These are phyloP conservation scores for Biscogniauxia marginata DNA, from an alignment of 2,329 filamentous ascomycete genomes.

Conservation along the genomic window DNA sequence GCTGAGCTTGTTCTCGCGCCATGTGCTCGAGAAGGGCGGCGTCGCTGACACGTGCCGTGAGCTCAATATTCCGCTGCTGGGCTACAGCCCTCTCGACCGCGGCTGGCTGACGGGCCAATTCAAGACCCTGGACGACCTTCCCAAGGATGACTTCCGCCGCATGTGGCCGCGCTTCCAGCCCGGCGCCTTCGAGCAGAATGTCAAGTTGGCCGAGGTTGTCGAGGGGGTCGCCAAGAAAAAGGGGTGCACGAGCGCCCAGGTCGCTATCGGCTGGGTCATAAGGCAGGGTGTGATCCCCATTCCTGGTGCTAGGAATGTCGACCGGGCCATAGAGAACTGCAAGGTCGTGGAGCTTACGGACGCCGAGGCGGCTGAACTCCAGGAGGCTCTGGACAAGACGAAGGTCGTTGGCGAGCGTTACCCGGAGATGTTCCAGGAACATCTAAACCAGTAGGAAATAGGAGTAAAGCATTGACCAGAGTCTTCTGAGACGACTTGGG, in stretches of 20 bases:
- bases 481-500: no score
- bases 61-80: slow-evolving; percentile 43
- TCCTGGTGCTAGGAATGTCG: slow-evolving; percentile 49
- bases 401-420: no score
- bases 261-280: slow-evolving; percentile 12
- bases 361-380: no score
- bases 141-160: slow-evolving; percentile 43
- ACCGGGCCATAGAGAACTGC: no score
- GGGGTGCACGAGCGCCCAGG: slow-evolving; percentile 9
- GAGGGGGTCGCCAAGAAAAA: slow-evolving; percentile 6
- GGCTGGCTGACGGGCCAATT: slow-evolving; percentile 54
- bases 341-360: no score
- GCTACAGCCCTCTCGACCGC: slow-evolving; percentile 58
- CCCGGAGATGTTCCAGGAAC: no score
- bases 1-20: no score
- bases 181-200: slow-evolving; percentile 31
- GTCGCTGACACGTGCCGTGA: no score
- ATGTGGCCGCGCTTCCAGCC: slow-evolving; percentile 47
- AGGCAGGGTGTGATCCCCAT: slow-evolving; percentile 56
- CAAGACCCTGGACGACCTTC: slow-evolving; percentile 44
- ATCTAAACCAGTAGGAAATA: no score
- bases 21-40: no score
- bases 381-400: no score
- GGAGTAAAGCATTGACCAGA: no score
- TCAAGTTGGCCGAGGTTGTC: slow-evolving; percentile 12